Base-by-base conservation (phyloP, 1,284 basidiomycete genomes). In the Microbotryum silenes-acaulis region DNA sequence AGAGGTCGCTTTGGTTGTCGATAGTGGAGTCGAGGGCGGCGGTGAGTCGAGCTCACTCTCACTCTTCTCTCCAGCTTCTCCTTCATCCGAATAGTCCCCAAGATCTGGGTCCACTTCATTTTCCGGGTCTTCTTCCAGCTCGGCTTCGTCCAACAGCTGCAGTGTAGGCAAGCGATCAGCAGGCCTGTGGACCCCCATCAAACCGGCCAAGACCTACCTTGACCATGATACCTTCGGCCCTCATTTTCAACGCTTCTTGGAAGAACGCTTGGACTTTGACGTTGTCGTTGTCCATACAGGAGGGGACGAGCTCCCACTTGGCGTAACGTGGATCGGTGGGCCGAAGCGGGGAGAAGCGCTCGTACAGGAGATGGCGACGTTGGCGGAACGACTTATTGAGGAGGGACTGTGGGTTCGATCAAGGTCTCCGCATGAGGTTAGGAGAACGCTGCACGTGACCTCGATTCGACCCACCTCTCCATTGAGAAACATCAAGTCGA, bases 181-280 rank as follows among this genome's bases (percentile, higher is more conserved):
- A 29, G 27, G 31, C 37, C 12, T 42, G 37, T 5, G 29, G 21
- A 23, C 48, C 33, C 47, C 6, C 16, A 59, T 21, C 20, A 56
- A 20, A 49, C 46, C 5, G 37, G 16, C 21, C 12, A 54, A 54
- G 50, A 66, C 67, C n/a, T 23, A 90, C 86, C 78, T 96, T 97
- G 72, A 96, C 83, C 91, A 97, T 94, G 68, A 96, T 79, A 6
- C 92, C 92, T 75, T 97, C 92, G 63, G 88, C 90, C 61, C 85
- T 85, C 73, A 85, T 85, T 71, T 48, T 83, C n/a, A 91, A 81
- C 6, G 90, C 87, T 63, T 80, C 79, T 68, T 84, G 79, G 81
- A 91, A 91, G 74, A 96, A 96, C 12, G 79, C 81, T 72, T 87
- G 82, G 10, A 96, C 81, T 10, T 78, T 81, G 23, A 82, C 82